A percentile compares a stretch with the other conserved stretches of the same genome.
Conservation (phyloP, 306 rosid species). For the Gastrolobium bilobum region DNA sequence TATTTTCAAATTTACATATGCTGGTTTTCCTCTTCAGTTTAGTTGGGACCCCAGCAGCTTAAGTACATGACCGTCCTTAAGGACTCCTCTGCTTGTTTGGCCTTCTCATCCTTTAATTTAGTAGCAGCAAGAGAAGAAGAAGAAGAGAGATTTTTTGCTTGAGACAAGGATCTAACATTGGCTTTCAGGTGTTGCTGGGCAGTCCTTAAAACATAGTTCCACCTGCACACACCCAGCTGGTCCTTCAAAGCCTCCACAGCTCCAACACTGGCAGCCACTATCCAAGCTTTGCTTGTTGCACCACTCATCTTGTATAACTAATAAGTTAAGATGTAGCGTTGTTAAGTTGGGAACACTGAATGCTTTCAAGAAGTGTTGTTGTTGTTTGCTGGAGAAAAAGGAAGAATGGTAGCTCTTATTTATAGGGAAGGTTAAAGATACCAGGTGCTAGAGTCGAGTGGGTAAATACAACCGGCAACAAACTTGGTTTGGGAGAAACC, state of each 20-base stretch:
- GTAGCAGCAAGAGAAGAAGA: conserved; percentile 44
- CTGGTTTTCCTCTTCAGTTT: neutral
- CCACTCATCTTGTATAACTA: conserved; percentile 32
- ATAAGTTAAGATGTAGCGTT: neutral
- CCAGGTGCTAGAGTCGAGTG: neutral
- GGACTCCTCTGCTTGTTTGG: conserved; percentile 74
- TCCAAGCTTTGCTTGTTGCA: conserved; percentile 48
- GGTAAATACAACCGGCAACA: neutral
- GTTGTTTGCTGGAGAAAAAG: neutral
- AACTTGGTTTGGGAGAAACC: conserved; percentile 15
- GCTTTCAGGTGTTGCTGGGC: conserved; percentile 55
- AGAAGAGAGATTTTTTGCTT: conserved; percentile 53
- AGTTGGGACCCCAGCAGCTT: conserved; percentile 68
- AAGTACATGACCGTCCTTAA: conserved; percentile 74
- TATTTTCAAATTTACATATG: neutral
- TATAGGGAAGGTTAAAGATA: conserved; percentile 2
- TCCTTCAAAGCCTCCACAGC: conserved; percentile 61
- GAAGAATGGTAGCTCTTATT: neutral
- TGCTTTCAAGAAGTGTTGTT: neutral
- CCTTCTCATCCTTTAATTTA: conserved; percentile 53
- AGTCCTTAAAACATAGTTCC: conserved; percentile 51
- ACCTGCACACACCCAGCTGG: conserved; percentile 60
- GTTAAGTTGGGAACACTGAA: neutral
- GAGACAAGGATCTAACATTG: conserved; percentile 51
- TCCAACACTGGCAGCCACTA: conserved; percentile 51